Base-by-base conservation (phyloP, 2,329 filamentous ascomycete species). In the Septoria linicola region DNA sequence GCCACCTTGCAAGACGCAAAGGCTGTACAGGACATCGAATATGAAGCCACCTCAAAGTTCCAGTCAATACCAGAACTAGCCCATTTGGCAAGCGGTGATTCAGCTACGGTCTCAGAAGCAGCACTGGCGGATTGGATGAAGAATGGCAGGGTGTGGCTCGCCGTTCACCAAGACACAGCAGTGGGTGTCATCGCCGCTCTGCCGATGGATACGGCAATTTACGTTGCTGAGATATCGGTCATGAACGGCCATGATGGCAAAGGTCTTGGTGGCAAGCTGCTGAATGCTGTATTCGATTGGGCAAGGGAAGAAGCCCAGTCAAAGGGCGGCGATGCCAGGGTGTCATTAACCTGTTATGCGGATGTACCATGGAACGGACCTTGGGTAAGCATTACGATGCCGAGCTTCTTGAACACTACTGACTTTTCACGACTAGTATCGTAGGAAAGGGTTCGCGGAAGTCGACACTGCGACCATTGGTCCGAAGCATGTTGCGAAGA, bases 301-400 rank as follows among this genome's bases (percentile, higher is more conserved):
- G 53, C 49, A 6, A 44, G 55, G 6, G 35, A 51, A 14, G 25
- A 20, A 25, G 34, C 41, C 11, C 16, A 35, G 8, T n/a, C n/a
- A n/a, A n/a, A n/a, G n/a, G n/a, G n/a, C n/a, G n/a, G n/a, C n/a
- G 19, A 35, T n/a, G 53, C 46, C 10, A 42, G 39, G 35, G 49
- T 53, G 2, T 48, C 45, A 13, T 41, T 56, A 30, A 56, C 47
- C 10, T 53, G 53, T n/a, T 56, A 58, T 40, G 31, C 41, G 10
- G 49, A 58, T 21, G 53, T 58, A 11, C 49, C 53, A 8, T 58
- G 55, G 53, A 58, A 55, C 34, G 55, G 53, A 16, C 53, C 53
- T 30, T 58, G 55, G 55, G n/a, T n/a, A n/a, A n/a, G n/a, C n/a
- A n/a, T n/a, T n/a, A n/a, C n/a, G n/a, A n/a, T n/a, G n/a, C n/a